Percentiles rank a stretch among this genome's conserved stretches.
phyloP scores from a whole-genome alignment of 768 basidiomycete species.

The Lentinula sp. region DNA sequence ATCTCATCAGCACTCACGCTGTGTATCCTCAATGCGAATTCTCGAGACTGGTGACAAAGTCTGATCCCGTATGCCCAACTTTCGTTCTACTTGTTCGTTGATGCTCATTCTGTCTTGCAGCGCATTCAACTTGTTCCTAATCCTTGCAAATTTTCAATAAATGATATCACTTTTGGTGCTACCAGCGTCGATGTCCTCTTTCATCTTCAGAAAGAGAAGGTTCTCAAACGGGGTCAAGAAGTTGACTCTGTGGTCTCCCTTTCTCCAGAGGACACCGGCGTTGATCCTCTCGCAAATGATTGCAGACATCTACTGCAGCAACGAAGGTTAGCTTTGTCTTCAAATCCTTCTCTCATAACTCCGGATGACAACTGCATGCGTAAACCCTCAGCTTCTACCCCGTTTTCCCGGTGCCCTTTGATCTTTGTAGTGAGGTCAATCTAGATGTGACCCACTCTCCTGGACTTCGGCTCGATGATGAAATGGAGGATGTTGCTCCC shows the following conservation, averaged over 20 bases:
- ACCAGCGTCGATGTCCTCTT: conserved; percentile 87
- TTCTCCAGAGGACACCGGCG: conserved; percentile 35
- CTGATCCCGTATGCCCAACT: conserved; percentile 45
- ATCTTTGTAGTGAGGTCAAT: conserved; percentile 75
- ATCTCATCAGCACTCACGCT: conserved; percentile 71
- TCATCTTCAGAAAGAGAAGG: conserved; percentile 83
- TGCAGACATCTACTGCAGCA: conserved; percentile 83
- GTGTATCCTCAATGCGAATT: conserved; percentile 82
- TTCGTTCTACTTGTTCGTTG: background rate
- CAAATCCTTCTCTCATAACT: background rate
- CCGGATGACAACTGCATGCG: background rate
- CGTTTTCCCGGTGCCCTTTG: conserved; percentile 79
- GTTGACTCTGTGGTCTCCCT: conserved; percentile 38
- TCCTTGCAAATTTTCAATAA: conserved; percentile 79
- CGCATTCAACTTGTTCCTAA: conserved; percentile 80
- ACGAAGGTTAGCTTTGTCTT: conserved; percentile 52
- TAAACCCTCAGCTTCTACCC: conserved; percentile 77
- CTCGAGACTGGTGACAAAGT: conserved; percentile 28
- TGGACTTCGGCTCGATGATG: conserved; percentile 30
- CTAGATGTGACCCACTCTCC: conserved; percentile 80
- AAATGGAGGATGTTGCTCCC: conserved; percentile 49
- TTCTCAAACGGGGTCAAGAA: conserved; percentile 60
- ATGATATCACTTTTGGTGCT: conserved; percentile 72
- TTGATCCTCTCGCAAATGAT: conserved; percentile 75
- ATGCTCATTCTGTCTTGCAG: conserved; percentile 31